Evolutionary conservation across 2,329 filamentous ascomycete species (phyloP).

Genomic region (Grosmannia serpens): DNA sequence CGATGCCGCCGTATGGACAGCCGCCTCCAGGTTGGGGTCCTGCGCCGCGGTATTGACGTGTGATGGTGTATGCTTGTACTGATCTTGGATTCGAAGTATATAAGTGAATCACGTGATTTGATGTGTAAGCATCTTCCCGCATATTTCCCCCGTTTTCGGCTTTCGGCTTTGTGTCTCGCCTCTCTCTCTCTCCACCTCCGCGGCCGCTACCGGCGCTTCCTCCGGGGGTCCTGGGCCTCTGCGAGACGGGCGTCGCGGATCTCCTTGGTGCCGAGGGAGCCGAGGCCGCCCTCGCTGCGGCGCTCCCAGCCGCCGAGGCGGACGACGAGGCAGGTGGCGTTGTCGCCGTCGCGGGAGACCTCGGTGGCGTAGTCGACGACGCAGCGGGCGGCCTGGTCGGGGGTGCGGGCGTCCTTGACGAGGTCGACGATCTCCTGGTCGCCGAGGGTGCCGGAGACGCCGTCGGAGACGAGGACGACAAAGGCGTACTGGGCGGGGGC

Average conservation of each 20-base stretch:
- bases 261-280: constrained; percentile 86
- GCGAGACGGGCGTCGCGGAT: constrained; percentile 70
- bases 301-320: constrained; percentile 59
- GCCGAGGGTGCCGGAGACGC: constrained; percentile 70
- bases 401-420: constrained; percentile 84
- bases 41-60: background rate
- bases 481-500: constrained; percentile 80
- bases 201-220: constrained; percentile 42
- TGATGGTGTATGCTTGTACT: background rate
- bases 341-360: constrained; percentile 56
- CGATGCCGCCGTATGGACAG: background rate
- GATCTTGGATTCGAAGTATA: too few relatives aligned
- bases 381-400: constrained; percentile 68
- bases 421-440: constrained; percentile 97
- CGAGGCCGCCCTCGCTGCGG: constrained; percentile 71
- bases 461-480: constrained; percentile 78
- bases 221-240: constrained; percentile 73
- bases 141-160: too few relatives aligned
- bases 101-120: background rate
- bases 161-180: background rate
- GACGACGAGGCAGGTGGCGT: constrained; percentile 57
- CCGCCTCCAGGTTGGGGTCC: constrained; percentile 2
- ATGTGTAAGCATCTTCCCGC: background rate
- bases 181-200: background rate
- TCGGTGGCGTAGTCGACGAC: constrained; percentile 85